Conservation (phyloP, 2,329 filamentous ascomycete species). For the Clonostachys solani region DNA sequence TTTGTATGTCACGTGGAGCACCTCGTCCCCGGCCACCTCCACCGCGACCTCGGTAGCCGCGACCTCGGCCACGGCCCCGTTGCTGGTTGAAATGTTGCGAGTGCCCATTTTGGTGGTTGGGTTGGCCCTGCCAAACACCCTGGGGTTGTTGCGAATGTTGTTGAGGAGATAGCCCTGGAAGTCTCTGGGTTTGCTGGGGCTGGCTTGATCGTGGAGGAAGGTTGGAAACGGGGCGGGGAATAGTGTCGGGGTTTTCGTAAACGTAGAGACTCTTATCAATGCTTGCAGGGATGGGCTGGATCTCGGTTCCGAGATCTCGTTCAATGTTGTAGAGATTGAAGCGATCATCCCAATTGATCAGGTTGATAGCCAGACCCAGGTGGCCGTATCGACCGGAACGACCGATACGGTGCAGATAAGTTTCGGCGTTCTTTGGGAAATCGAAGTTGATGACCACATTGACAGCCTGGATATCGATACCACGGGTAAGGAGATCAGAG, state of each 20-base stretch:
- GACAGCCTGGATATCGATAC: constrained; percentile 98
- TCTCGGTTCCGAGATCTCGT: constrained; percentile 94
- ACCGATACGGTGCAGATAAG: constrained; percentile 96
- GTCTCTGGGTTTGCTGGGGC: constrained; percentile 14
- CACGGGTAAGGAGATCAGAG: constrained; percentile 93
- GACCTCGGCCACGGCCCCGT: constrained; percentile 27
- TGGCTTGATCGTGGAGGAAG: constrained; percentile 23
- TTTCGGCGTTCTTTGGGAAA: constrained; percentile 98
- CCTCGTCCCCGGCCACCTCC: constrained; percentile 26
- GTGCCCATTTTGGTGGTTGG: constrained; percentile 26
- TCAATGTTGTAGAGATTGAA: constrained; percentile 99
- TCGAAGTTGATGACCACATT: constrained; percentile 99
- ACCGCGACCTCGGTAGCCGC: constrained; percentile 31
- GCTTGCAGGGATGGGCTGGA: constrained; percentile 86
- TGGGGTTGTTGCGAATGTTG: constrained; percentile 20
- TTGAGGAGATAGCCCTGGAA: not conserved
- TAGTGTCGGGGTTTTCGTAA: constrained; percentile 92
- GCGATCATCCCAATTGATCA: constrained; percentile 99
- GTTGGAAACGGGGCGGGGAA: constrained; percentile 73
- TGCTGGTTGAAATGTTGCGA: constrained; percentile 23
- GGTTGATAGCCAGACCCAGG: constrained; percentile 93
- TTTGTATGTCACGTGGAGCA: constrained; percentile 25
- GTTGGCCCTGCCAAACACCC: constrained; percentile 36
- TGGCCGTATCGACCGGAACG: constrained; percentile 96
- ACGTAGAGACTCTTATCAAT: constrained; percentile 99